A percentile compares a stretch with the other conserved stretches of the same genome.
Conservation (phyloP, 306 rosid genomes). For the Ziziphus jujuba region DNA sequence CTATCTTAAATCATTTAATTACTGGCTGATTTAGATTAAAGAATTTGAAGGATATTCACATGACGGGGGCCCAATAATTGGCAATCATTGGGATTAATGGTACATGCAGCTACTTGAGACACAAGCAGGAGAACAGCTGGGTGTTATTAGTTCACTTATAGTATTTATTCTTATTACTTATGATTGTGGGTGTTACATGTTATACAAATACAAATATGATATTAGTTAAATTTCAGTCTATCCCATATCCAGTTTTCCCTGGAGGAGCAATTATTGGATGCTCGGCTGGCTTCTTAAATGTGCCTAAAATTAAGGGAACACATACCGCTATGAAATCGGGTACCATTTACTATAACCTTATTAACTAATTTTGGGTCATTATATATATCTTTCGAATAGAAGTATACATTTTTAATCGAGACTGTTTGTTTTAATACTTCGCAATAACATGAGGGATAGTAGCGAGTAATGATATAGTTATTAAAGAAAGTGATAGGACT, state of each 20-base stretch:
- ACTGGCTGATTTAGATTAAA: neutral
- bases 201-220: slow-evolving; percentile 56
- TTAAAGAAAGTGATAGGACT: no score
- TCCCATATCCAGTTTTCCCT: slow-evolving; percentile 99
- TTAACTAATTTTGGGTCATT: slow-evolving; percentile 2
- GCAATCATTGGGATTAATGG: slow-evolving; percentile 15
- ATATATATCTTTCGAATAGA: slow-evolving; percentile 6
- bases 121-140: slow-evolving; percentile 5
- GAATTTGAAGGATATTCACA: slow-evolving; percentile 11
- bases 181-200: slow-evolving; percentile 14
- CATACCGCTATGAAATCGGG: slow-evolving; percentile 99
- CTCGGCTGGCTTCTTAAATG: slow-evolving; percentile 93
- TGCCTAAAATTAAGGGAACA: slow-evolving; percentile 94
- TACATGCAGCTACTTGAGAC: slow-evolving; percentile 4
- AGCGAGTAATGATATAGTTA: no score
- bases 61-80: neutral
- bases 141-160: neutral
- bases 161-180: slow-evolving; percentile 5
- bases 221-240: slow-evolving; percentile 93
- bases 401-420: neutral
- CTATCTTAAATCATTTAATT: no score
- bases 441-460: no score
- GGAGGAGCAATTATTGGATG: slow-evolving; percentile 97
- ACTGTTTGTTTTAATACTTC: no score
- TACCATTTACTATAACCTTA: slow-evolving; percentile 17